Conservation (phyloP, 495 filamentous ascomycete species). For the Extremus antarcticus region DNA sequence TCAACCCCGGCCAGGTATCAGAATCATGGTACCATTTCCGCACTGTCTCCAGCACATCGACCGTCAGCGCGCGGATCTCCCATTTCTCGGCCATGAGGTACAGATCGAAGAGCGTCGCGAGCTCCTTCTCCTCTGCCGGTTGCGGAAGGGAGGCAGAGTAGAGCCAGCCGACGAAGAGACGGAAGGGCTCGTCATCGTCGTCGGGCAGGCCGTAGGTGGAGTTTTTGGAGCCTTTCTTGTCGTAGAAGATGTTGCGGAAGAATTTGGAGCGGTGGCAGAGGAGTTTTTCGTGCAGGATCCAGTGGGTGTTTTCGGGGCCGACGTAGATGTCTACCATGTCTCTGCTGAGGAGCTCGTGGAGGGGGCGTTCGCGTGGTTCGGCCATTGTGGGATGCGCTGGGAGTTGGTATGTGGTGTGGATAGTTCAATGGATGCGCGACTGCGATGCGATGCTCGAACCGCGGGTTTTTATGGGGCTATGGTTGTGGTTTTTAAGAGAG, state of each 20-base stretch:
- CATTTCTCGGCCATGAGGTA: constrained; percentile 38
- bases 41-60: constrained; percentile 33
- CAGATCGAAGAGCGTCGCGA: constrained; percentile 35
- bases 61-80: constrained; percentile 26
- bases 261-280: constrained; percentile 39
- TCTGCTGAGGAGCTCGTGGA: constrained; percentile 36
- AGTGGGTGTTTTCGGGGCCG: constrained; percentile 36
- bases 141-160: constrained; percentile 31
- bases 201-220: constrained; percentile 36
- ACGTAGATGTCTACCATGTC: constrained; percentile 42
- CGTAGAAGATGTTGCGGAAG: constrained; percentile 39
- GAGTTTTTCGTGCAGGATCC: constrained; percentile 41
- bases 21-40: constrained; percentile 36
- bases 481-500: no score
- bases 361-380: background rate
- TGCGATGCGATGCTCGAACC: no score
- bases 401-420: no score
- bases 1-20: constrained; percentile 36
- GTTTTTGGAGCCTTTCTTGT: constrained; percentile 18
- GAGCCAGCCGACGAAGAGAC: constrained; percentile 40
- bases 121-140: constrained; percentile 34
- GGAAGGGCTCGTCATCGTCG: constrained; percentile 36
- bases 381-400: no score
- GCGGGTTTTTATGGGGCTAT: no score
- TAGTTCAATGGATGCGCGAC: no score